These are phyloP conservation scores for Scutellaria galericulata DNA, from an alignment of 257 asterid genomes.

Conservation along the genomic window DNA sequence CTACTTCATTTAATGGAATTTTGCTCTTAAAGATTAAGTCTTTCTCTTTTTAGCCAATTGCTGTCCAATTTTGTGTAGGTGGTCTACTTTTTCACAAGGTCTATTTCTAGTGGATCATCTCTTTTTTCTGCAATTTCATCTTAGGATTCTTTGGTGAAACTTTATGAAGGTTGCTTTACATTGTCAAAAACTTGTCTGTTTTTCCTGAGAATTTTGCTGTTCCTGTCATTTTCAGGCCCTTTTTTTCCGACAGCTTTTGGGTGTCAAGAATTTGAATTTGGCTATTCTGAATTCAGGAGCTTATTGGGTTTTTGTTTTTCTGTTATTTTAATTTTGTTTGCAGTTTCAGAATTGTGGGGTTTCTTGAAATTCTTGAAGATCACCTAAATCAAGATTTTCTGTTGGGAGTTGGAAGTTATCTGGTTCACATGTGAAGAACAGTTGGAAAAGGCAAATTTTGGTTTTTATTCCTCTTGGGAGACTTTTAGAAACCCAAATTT, in stretches of 20 bases:
- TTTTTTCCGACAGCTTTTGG: constrained; percentile 24
- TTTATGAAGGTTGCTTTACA: background rate
- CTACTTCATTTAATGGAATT: constrained; percentile 37
- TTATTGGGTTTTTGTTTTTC: constrained; percentile 21
- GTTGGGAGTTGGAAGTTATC: constrained; percentile 10
- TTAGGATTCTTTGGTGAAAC: constrained; percentile 27
- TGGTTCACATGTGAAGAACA: constrained; percentile 8
- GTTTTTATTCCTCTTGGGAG: background rate
- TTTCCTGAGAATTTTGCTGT: background rate
- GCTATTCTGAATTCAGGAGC: constrained; percentile 8
- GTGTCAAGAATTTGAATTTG: constrained; percentile 23
- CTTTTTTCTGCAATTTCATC: constrained; percentile 13
- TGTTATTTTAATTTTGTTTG: constrained; percentile 13
- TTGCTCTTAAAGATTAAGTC: constrained; percentile 13
- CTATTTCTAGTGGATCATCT: constrained; percentile 18
- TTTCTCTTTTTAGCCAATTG: constrained; percentile 23
- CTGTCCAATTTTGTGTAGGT: constrained; percentile 16
- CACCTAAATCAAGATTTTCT: background rate
- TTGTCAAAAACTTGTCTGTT: constrained; percentile 23
- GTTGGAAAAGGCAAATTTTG: background rate
- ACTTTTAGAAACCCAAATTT: background rate
- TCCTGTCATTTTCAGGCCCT: constrained; percentile 19
- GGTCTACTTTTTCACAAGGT: constrained; percentile 7
- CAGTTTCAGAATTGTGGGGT: constrained; percentile 21
- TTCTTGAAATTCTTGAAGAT: constrained; percentile 12